These are phyloP conservation scores for Torulaspora pretoriensis DNA, from an alignment of 1,139 yeast species.

Conservation along the genomic window DNA sequence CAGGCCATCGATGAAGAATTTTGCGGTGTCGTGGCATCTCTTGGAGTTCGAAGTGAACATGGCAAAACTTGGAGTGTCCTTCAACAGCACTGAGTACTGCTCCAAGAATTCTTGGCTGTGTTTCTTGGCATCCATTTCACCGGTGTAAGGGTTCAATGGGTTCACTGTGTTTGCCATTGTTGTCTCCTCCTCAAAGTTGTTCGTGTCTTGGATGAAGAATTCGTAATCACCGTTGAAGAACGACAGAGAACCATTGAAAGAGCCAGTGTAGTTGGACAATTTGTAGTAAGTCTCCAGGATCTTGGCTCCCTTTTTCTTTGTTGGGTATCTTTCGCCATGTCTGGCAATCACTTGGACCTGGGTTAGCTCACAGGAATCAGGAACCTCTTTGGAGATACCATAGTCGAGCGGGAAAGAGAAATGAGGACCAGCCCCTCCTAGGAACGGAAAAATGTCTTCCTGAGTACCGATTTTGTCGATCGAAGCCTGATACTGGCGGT, in stretches of 20 bases:
- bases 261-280: constrained; percentile 26
- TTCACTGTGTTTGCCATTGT: constrained; percentile 14
- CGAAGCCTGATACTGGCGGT: neutral
- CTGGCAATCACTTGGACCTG: constrained; percentile 61
- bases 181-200: constrained; percentile 31
- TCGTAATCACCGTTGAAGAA: constrained; percentile 39
- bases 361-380: constrained; percentile 51
- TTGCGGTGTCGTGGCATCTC: constrained; percentile 28
- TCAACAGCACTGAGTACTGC: constrained; percentile 18
- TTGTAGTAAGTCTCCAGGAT: constrained; percentile 23
- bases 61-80: constrained; percentile 16
- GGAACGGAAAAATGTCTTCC: constrained; percentile 21
- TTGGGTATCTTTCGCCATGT: constrained; percentile 74
- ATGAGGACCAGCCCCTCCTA: constrained; percentile 47
- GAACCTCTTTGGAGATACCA: constrained; percentile 44
- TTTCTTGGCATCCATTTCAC: constrained; percentile 28
- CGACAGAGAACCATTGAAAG: constrained; percentile 36
- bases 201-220: constrained; percentile 29
- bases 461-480: constrained; percentile 12
- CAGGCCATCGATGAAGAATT: constrained; percentile 14
- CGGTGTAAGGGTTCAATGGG: constrained; percentile 21
- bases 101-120: constrained; percentile 19
- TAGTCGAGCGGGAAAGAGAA: constrained; percentile 38
- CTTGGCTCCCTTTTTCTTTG: constrained; percentile 34
- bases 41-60: constrained; percentile 24